These are phyloP conservation scores for Fennellomyces sp. DNA, from an alignment of 371 early-diverging fungal genomes.

Conservation along the genomic window DNA sequence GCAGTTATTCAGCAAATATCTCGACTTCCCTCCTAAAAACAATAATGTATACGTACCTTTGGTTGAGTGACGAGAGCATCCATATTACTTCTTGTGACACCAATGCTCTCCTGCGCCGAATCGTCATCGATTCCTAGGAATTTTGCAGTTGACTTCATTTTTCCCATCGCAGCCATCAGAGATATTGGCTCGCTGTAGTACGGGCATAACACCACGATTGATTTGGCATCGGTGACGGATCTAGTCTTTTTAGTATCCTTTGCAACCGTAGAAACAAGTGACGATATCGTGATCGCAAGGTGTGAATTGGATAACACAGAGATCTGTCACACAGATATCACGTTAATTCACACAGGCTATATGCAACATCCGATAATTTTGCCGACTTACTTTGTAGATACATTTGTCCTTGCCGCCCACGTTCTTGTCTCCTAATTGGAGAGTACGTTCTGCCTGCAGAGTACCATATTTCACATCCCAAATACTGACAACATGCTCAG, in stretches of 20 bases:
- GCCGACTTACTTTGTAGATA: slow-evolving; percentile 32
- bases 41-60: neutral
- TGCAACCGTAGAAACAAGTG: slow-evolving; percentile 18
- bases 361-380: neutral
- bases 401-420: slow-evolving; percentile 22
- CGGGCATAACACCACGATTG: slow-evolving; percentile 58
- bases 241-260: slow-evolving; percentile 33
- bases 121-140: slow-evolving; percentile 45
- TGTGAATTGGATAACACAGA: slow-evolving; percentile 44
- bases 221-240: slow-evolving; percentile 44
- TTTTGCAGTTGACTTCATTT: slow-evolving; percentile 55
- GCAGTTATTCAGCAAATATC: too few species aligned
- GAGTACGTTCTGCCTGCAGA: slow-evolving; percentile 55
- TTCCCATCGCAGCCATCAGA: slow-evolving; percentile 69
- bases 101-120: slow-evolving; percentile 6
- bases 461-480: slow-evolving; percentile 79
- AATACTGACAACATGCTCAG: slow-evolving; percentile 64
- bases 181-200: slow-evolving; percentile 71
- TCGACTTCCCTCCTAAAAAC: too few species aligned
- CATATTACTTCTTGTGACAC: slow-evolving; percentile 39
- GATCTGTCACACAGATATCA: too few species aligned
- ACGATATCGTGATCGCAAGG: slow-evolving; percentile 40
- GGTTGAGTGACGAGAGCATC: slow-evolving; percentile 17
- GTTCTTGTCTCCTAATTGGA: slow-evolving; percentile 26
- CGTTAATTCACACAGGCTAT: too few species aligned